phyloP scores from a whole-genome alignment of 192 early-diverging fungal genomes.

The Funneliformis mosseae region DNA sequence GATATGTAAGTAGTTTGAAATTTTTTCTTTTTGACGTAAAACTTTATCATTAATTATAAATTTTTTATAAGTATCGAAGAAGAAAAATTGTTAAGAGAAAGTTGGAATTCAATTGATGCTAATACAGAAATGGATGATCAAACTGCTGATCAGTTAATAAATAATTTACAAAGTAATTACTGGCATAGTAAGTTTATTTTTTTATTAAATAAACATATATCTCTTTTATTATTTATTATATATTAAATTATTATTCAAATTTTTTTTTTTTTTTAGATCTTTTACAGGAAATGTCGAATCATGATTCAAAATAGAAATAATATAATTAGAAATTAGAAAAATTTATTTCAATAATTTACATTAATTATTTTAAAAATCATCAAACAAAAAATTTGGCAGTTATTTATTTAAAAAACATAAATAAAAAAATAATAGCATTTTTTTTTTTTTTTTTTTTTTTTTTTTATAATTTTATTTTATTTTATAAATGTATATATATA shows the following conservation, averaged over 20 bases:
- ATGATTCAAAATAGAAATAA: background rate
- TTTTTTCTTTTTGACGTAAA: background rate
- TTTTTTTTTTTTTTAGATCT: conserved; percentile 12
- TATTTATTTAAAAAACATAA: too few relatives aligned
- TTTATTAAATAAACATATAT: background rate
- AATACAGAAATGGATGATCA: conserved; percentile 37
- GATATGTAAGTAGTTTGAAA: conserved; percentile 6
- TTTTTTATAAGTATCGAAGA: background rate
- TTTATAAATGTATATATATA: too few relatives aligned
- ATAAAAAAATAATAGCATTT: too few relatives aligned
- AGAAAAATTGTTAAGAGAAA: background rate
- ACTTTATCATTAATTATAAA: background rate
- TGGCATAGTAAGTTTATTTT: conserved; percentile 37
- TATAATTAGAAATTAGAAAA: background rate
- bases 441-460: too few relatives aligned
- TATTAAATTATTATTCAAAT: background rate
- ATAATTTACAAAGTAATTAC: conserved; percentile 25
- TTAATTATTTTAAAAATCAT: too few relatives aligned
- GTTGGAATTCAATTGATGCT: conserved; percentile 11
- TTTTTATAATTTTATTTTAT: too few relatives aligned
- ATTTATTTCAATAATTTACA: background rate
- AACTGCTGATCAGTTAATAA: conserved; percentile 32
- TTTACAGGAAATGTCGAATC: conserved; percentile 20
- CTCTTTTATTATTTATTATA: background rate
- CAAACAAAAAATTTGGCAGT: too few relatives aligned